These are phyloP conservation scores for Stipa capillata DNA, from an alignment of 176 grass and related monocot species.

Conservation along the genomic window DNA sequence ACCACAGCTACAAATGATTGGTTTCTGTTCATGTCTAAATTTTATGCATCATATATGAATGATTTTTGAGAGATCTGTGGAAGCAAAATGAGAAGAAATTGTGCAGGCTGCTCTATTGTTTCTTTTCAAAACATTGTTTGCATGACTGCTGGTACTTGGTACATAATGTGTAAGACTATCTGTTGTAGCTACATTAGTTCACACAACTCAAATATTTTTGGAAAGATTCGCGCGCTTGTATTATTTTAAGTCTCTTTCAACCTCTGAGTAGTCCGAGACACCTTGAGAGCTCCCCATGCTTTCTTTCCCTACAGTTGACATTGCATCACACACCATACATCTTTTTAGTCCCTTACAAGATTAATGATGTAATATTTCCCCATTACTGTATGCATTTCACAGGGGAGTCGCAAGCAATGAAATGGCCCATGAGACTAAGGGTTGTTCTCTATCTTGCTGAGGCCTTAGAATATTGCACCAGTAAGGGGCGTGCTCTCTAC, in stretches of 20 bases:
- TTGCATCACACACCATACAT: not conserved
- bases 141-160: not conserved
- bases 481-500: constrained; percentile 79
- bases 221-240: not conserved
- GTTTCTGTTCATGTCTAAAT: not conserved
- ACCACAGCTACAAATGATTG: not conserved
- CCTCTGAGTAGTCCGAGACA: not conserved
- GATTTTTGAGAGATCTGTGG: not conserved
- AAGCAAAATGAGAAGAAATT: not conserved
- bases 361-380: constrained; percentile 4
- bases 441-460: constrained; percentile 89
- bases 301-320: not conserved
- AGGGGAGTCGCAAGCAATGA: constrained; percentile 99
- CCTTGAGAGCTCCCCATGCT: not conserved
- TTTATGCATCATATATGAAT: not conserved
- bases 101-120: not conserved
- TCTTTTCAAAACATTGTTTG: not conserved
- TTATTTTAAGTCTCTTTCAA: not conserved
- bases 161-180: not conserved
- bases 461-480: constrained; percentile 92
- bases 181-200: not conserved
- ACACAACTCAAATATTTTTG: not conserved
- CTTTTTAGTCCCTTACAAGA: not conserved
- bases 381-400: constrained; percentile 30
- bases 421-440: constrained; percentile 95